phyloP scores from a whole-genome alignment of 345 rosid genomes.

The Arabis hirsuta region DNA sequence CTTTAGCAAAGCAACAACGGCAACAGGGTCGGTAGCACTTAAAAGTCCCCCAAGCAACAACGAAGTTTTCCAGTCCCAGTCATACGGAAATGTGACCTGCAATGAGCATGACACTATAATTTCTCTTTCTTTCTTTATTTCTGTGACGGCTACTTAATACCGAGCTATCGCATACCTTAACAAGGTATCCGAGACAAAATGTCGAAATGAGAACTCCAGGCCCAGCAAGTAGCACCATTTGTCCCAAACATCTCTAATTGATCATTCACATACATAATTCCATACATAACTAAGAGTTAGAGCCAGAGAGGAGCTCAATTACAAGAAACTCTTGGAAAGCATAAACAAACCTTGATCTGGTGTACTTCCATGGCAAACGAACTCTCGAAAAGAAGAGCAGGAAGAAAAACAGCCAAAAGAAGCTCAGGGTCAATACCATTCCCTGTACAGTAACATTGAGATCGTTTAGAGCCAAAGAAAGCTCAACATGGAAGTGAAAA shows the following conservation, averaged over 20 bases:
- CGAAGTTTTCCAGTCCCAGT: slow-evolving; percentile 92
- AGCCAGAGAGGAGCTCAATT: neutral
- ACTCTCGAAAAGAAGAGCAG: slow-evolving; percentile 96
- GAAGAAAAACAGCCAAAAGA: slow-evolving; percentile 91
- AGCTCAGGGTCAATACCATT: slow-evolving; percentile 80
- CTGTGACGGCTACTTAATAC: neutral
- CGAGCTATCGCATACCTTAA: slow-evolving; percentile 61
- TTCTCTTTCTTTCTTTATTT: neutral
- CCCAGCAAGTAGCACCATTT: slow-evolving; percentile 94
- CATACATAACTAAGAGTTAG: neutral
- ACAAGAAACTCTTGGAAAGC: neutral
- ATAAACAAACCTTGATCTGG: slow-evolving; percentile 76
- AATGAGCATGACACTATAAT: neutral
- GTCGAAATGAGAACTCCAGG: slow-evolving; percentile 96
- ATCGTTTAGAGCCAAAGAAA: neutral
- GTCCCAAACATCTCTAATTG: slow-evolving; percentile 74
- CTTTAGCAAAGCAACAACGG: slow-evolving; percentile 92
- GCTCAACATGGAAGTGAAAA: neutral
- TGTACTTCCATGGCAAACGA: slow-evolving; percentile 94
- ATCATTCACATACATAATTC: neutral
- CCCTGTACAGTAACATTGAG: slow-evolving; percentile 58
- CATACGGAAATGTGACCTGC: slow-evolving; percentile 86
- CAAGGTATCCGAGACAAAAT: slow-evolving; percentile 67
- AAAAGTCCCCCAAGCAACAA: slow-evolving; percentile 95
- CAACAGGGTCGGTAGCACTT: slow-evolving; percentile 99